Conservation (phyloP, 441 rosid species). For the Biscutella auriculata region DNA sequence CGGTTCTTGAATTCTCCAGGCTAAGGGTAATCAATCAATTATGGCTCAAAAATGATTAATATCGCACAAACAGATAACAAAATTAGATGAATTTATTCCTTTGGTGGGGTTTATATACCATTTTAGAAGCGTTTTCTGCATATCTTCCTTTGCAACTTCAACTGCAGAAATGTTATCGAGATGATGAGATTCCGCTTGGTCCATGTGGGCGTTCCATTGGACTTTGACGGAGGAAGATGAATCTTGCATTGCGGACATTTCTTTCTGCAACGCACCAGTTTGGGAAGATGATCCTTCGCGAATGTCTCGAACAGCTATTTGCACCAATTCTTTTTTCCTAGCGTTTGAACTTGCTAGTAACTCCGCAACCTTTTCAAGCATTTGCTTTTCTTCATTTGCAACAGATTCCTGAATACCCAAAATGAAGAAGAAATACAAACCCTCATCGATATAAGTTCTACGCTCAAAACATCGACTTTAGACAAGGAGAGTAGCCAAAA, state of each 20-base stretch:
- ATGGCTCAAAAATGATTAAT: background rate
- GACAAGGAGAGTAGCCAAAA: background rate
- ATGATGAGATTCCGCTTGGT: slow-evolving; percentile 60
- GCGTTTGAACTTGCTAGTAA: slow-evolving; percentile 67
- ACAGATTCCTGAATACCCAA: slow-evolving; percentile 44
- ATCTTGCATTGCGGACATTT: slow-evolving; percentile 81
- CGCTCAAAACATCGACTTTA: background rate
- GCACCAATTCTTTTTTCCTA: slow-evolving; percentile 81
- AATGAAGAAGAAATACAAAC: background rate
- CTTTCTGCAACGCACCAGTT: slow-evolving; percentile 62
- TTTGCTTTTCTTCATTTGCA: slow-evolving; percentile 58
- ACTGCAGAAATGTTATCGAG: slow-evolving; percentile 60
- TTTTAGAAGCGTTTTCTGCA: slow-evolving; percentile 57
- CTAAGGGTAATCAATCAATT: slow-evolving; percentile 26
- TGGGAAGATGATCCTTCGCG: slow-evolving; percentile 63
- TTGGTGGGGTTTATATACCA: slow-evolving; percentile 38
- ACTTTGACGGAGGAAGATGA: slow-evolving; percentile 54
- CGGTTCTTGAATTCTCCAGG: slow-evolving; percentile 48
- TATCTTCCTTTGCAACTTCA: slow-evolving; percentile 56
- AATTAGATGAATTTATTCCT: background rate
- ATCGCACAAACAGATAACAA: background rate
- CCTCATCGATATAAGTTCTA: background rate
- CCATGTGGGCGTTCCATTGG: slow-evolving; percentile 78
- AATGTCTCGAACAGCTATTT: slow-evolving; percentile 74
- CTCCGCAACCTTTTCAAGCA: slow-evolving; percentile 84